Percentiles rank a stretch among this genome's conserved stretches.
Conservation (phyloP, 257 asterid genomes). For the Fraxinus quadrangulata region DNA sequence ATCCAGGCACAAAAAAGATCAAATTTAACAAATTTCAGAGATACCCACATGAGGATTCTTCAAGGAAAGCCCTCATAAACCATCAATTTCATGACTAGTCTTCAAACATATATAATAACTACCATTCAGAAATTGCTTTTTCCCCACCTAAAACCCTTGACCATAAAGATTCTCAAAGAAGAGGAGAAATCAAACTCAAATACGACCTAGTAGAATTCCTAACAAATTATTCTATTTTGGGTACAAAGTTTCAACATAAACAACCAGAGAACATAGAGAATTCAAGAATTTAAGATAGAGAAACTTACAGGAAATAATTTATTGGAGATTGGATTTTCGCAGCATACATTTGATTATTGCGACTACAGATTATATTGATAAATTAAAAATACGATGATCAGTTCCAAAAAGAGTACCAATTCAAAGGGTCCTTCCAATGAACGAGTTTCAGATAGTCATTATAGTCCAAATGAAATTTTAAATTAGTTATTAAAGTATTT, state of each 20-base stretch:
- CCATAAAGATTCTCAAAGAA: conserved; percentile 31
- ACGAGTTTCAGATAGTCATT: neutral
- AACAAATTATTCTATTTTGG: conserved; percentile 27
- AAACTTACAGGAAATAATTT: conserved; percentile 30
- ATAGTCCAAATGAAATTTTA: too few relatives aligned
- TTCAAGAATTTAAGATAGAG: neutral
- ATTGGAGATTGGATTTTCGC: conserved; percentile 23
- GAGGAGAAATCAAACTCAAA: conserved; percentile 45
- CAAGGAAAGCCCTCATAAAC: conserved; percentile 14
- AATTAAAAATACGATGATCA: neutral
- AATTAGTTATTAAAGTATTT: too few relatives aligned
- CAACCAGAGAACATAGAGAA: conserved; percentile 14
- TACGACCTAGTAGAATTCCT: conserved; percentile 40
- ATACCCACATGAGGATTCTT: conserved; percentile 1
- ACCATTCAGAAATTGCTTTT: conserved; percentile 35
- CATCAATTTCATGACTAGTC: neutral
- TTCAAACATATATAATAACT: conserved; percentile 5
- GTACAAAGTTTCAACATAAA: conserved; percentile 29
- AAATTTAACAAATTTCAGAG: conserved; percentile 14
- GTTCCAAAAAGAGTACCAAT: neutral
- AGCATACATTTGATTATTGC: conserved; percentile 32
- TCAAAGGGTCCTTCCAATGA: neutral
- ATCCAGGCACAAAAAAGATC: neutral
- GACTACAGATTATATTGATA: conserved; percentile 12
- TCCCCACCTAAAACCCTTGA: conserved; percentile 51